Evolutionary conservation across 2,329 filamentous ascomycete genomes (phyloP).

Genomic region (Alternaria angustiovoidea): DNA sequence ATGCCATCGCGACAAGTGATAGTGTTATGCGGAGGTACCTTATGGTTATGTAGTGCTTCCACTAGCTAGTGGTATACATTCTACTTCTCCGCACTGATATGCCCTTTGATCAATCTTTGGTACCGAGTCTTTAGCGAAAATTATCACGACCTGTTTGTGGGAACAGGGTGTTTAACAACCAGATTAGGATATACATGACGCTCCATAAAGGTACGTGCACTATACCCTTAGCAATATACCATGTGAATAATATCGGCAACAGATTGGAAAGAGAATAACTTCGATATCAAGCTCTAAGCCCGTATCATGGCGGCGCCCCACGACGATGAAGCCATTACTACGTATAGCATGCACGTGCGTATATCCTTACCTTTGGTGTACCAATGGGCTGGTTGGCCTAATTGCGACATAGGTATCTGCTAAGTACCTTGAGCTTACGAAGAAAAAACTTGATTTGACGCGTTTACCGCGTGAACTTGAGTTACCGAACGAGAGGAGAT

Average conservation of each 20-base stretch:
- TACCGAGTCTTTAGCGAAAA: not conserved
- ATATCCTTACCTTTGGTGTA: not conserved
- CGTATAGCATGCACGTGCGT: slow-evolving; percentile 49
- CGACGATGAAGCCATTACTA: slow-evolving; percentile 33
- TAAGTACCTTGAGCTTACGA: slow-evolving; percentile 72
- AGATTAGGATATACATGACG: not conserved
- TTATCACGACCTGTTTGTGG: not conserved
- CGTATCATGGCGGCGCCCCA: slow-evolving; percentile 12
- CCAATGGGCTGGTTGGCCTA: not conserved
- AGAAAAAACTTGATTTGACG: slow-evolving; percentile 71
- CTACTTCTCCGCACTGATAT: not conserved
- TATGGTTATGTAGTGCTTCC: not conserved
- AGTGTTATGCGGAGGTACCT: slow-evolving; percentile 5
- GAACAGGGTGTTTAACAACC: not conserved
- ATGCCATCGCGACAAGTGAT: slow-evolving; percentile 15
- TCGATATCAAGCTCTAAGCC: not conserved
- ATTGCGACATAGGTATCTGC: slow-evolving; percentile 64
- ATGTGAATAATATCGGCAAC: not conserved
- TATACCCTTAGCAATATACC: too few relatives aligned
- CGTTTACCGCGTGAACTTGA: slow-evolving; percentile 68
- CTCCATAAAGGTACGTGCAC: not conserved
- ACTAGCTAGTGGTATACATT: not conserved
- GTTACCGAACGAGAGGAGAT: slow-evolving; percentile 58
- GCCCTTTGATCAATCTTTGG: not conserved
- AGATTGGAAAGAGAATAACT: not conserved